phyloP scores from a whole-genome alignment of 805 yeast species.

The Candida palmyrensis region DNA sequence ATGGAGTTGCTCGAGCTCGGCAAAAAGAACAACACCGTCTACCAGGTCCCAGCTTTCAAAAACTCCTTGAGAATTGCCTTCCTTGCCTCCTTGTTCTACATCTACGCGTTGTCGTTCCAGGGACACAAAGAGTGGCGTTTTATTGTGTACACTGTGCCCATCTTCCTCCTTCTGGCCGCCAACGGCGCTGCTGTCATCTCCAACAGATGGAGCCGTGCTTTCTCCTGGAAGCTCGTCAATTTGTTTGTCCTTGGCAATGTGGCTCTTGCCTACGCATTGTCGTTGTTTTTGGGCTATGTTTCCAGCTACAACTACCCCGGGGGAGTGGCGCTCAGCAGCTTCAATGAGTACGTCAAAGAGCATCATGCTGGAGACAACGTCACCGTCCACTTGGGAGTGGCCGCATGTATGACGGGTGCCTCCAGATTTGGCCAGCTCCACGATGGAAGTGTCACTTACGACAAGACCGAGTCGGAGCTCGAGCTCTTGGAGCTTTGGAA shows the following conservation, averaged over 20 bases:
- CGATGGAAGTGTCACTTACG: conserved; percentile 42
- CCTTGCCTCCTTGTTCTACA: conserved; percentile 48
- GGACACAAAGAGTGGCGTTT: conserved; percentile 97
- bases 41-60: conserved; percentile 25
- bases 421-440: conserved; percentile 67
- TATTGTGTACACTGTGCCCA: conserved; percentile 69
- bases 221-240: conserved; percentile 23
- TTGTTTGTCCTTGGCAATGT: conserved; percentile 19
- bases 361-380: conserved; percentile 15
- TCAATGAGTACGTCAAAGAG: conserved; percentile 41
- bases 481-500: conserved; percentile 28
- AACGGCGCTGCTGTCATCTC: conserved; percentile 43
- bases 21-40: conserved; percentile 12
- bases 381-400: conserved; percentile 69
- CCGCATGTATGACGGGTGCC: conserved; percentile 85
- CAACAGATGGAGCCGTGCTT: conserved; percentile 12
- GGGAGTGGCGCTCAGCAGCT: conserved; percentile 59
- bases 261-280: conserved; percentile 26
- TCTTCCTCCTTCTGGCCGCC: conserved; percentile 60
- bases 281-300: conserved; percentile 50
- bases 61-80: conserved; percentile 42
- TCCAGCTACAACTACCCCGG: conserved; percentile 87
- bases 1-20: conserved; percentile 9
- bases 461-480: conserved; percentile 60
- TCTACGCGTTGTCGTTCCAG: conserved; percentile 67